phyloP scores from a whole-genome alignment of 1,284 basidiomycete species.

The Gastroboletus turbinatus region DNA sequence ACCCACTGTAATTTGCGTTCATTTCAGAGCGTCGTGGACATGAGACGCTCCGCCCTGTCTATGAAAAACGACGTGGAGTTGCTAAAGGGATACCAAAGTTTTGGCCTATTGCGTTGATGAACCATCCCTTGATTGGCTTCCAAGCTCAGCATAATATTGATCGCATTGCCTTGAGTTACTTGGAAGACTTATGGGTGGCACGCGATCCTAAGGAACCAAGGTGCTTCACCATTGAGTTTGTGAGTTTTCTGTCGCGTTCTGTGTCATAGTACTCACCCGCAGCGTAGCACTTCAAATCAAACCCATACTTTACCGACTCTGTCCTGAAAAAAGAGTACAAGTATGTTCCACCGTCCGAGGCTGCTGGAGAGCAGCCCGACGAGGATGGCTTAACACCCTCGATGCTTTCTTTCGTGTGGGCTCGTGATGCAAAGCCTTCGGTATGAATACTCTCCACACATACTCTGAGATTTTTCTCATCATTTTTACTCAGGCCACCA shows the following conservation, averaged over 20 bases:
- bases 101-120: slow-evolving; percentile 78
- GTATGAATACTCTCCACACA: slow-evolving; percentile 40
- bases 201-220: slow-evolving; percentile 66
- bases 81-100: slow-evolving; percentile 69
- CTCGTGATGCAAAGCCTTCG: slow-evolving; percentile 62
- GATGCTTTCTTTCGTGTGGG: slow-evolving; percentile 78
- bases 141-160: slow-evolving; percentile 69
- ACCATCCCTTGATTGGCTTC: slow-evolving; percentile 58
- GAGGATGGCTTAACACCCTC: slow-evolving; percentile 70
- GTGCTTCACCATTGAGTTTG: slow-evolving; percentile 78
- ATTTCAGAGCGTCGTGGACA: slow-evolving; percentile 61
- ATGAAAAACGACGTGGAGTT: slow-evolving; percentile 64
- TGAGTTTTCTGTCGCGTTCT: slow-evolving; percentile 42
- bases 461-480: neutral
- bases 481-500: slow-evolving; percentile 44
- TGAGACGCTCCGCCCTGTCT: slow-evolving; percentile 56
- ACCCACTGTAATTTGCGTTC: slow-evolving; percentile 10
- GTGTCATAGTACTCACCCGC: slow-evolving; percentile 7
- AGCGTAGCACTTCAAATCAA: slow-evolving; percentile 74
- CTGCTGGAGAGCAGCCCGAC: slow-evolving; percentile 58
- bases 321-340: slow-evolving; percentile 80
- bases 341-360: slow-evolving; percentile 55
- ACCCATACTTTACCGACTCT: slow-evolving; percentile 74
- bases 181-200: slow-evolving; percentile 78
- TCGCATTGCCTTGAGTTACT: slow-evolving; percentile 69